Conservation (phyloP, 768 basidiomycete species). For the Termitomyces sp. region DNA sequence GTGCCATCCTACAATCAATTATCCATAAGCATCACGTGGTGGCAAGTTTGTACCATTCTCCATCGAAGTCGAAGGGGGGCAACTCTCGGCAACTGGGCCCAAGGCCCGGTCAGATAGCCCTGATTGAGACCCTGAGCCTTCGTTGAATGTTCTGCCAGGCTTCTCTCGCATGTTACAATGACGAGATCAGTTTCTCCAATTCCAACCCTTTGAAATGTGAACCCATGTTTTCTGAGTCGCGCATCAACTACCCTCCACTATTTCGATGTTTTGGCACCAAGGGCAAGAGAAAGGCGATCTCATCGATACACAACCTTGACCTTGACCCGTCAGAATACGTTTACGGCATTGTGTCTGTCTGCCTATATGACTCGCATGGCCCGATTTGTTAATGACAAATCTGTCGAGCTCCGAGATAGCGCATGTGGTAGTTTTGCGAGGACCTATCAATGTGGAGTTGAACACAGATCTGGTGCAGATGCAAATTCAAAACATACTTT, state of each 20-base stretch:
- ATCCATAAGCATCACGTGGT: constrained; percentile 5
- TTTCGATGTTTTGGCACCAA: background rate
- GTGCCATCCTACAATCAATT: background rate
- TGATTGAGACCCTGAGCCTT: background rate
- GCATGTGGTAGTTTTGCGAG: background rate
- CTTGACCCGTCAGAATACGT: background rate
- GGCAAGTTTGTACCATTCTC: background rate
- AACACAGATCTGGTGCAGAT: background rate
- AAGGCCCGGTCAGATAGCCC: background rate
- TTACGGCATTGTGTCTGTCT: background rate
- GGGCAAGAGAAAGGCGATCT: background rate
- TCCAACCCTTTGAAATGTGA: no score
- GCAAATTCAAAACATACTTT: background rate
- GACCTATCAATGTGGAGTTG: background rate
- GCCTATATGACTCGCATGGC: background rate
- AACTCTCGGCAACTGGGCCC: background rate
- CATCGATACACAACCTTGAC: background rate
- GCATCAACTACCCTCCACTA: background rate
- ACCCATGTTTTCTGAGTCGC: background rate
- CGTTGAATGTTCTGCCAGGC: background rate
- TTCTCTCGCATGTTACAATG: no score
- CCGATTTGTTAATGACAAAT: background rate
- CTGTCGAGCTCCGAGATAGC: no score
- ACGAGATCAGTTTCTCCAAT: no score
- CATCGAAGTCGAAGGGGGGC: background rate